Conservation (phyloP, 768 basidiomycete genomes). For the Paxillus ammoniavirescens region DNA sequence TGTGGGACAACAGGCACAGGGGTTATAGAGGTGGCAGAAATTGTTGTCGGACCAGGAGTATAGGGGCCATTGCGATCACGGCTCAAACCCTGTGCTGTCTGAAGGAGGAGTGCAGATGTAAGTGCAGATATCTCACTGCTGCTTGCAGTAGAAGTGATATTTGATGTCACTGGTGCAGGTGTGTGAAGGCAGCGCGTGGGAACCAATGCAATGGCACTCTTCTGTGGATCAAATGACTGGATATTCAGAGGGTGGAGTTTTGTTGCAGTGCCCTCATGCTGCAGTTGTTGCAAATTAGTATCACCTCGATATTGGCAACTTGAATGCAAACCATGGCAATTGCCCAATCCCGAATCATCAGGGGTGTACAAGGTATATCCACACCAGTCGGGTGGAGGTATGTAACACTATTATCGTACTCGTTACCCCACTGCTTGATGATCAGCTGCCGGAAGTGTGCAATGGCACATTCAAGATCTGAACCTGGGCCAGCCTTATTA, state of each 20-base stretch:
- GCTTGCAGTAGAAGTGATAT: not conserved
- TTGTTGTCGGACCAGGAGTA: not conserved
- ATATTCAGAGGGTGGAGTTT: not conserved
- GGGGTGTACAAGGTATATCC: not conserved
- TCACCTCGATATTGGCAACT: too few species aligned
- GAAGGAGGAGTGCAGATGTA: not conserved
- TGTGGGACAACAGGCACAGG: not conserved
- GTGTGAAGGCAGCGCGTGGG: not conserved
- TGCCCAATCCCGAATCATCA: not conserved
- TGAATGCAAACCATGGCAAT: not conserved
- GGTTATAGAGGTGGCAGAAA: too few species aligned
- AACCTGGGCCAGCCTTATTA: not conserved
- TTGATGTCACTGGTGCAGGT: not conserved
- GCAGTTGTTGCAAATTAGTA: too few species aligned
- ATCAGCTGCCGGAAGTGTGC: not conserved
- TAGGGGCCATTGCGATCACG: not conserved
- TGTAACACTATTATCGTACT: not conserved
- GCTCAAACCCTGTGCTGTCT: not conserved
- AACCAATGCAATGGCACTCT: not conserved
- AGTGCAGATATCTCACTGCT: not conserved
- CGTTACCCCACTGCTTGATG: slow-evolving; percentile 2
- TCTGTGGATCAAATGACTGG: not conserved
- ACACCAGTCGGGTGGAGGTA: not conserved
- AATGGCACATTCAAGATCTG: not conserved
- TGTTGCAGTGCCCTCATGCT: not conserved